A percentile compares a stretch with the other conserved stretches of the same genome.
Evolutionary conservation across 2,329 filamentous ascomycete species (phyloP).

Genomic region (Aspergillus ruber): DNA sequence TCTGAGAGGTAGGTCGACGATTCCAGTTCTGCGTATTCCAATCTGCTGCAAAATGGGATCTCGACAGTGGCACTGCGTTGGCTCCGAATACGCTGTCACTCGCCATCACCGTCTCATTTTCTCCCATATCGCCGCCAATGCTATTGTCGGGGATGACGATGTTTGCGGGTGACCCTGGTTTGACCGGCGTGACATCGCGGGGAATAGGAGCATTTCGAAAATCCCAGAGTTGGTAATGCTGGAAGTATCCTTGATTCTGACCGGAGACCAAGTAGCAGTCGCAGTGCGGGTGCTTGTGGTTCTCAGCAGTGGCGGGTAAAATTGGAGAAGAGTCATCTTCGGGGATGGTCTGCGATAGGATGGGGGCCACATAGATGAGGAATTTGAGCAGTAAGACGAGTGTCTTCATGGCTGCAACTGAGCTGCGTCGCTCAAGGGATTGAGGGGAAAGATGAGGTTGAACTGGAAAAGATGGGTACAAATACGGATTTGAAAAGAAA

Average conservation of each 20-base stretch:
- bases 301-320: background rate
- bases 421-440: background rate
- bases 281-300: conserved; percentile 19
- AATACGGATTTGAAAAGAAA: background rate
- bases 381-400: background rate
- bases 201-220: conserved; percentile 40
- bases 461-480: background rate
- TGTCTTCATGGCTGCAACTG: background rate
- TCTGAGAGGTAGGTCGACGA: conserved; percentile 30
- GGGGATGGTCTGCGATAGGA: background rate
- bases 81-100: conserved; percentile 2
- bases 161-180: conserved; percentile 7
- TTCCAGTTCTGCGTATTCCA: conserved; percentile 43
- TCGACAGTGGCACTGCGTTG: conserved; percentile 25
- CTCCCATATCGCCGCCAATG: background rate
- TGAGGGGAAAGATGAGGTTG: background rate
- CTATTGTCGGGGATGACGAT: conserved; percentile 10
- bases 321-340: background rate
- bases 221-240: conserved; percentile 48
- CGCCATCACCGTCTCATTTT: conserved; percentile 2
- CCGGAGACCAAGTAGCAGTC: conserved; percentile 44
- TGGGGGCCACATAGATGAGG: background rate
- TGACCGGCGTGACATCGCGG: conserved; percentile 5
- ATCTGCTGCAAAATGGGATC: conserved; percentile 27
- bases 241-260: conserved; percentile 41